Percentiles rank a stretch among this genome's conserved stretches.
These are phyloP conservation scores for Zymoseptoria brevis DNA, from an alignment of 2,329 filamentous ascomycete species.

Conservation along the genomic window DNA sequence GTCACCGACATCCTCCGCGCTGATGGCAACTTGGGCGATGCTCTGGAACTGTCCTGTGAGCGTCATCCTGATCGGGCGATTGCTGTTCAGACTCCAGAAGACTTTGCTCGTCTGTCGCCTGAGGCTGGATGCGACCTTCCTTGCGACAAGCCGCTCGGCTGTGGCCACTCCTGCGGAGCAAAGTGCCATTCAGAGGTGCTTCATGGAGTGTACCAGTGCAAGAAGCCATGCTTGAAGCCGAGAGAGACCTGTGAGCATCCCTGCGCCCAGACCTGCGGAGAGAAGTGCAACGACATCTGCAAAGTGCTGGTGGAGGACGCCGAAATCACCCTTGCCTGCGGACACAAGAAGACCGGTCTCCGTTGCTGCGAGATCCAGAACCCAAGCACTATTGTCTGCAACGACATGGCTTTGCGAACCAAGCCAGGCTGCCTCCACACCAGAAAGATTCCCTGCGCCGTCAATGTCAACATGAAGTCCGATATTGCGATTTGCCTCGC, in stretches of 20 bases:
- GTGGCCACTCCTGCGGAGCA: slow-evolving; percentile 39
- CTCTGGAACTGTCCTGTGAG: slow-evolving; percentile 51
- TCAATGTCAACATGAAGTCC: slow-evolving; percentile 34
- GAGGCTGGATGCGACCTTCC: slow-evolving; percentile 53
- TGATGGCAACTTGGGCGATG: slow-evolving; percentile 41
- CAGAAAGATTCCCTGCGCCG: slow-evolving; percentile 43
- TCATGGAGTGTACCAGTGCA: slow-evolving; percentile 36
- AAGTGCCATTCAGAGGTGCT: slow-evolving; percentile 40
- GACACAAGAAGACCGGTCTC: slow-evolving; percentile 18
- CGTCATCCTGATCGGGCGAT: slow-evolving; percentile 51
- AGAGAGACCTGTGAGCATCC: slow-evolving; percentile 35
- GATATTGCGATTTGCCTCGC: slow-evolving; percentile 41
- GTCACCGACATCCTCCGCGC: slow-evolving; percentile 48
- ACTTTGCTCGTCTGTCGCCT: slow-evolving; percentile 49
- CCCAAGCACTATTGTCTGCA: slow-evolving; percentile 43
- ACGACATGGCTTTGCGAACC: slow-evolving; percentile 36
- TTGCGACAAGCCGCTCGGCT: slow-evolving; percentile 41
- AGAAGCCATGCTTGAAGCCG: slow-evolving; percentile 33
- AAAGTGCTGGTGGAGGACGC: slow-evolving; percentile 20
- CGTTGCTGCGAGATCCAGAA: slow-evolving; percentile 34
- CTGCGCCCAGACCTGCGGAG: slow-evolving; percentile 37
- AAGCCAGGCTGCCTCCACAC: slow-evolving; percentile 51
- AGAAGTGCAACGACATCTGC: slow-evolving; percentile 33
- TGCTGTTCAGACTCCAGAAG: slow-evolving; percentile 44
- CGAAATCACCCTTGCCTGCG: slow-evolving; percentile 26